Percentiles rank a stretch among this genome's conserved stretches.
These are phyloP conservation scores for Nothophoma quercina DNA, from an alignment of 2,329 filamentous ascomycete species.

Conservation along the genomic window DNA sequence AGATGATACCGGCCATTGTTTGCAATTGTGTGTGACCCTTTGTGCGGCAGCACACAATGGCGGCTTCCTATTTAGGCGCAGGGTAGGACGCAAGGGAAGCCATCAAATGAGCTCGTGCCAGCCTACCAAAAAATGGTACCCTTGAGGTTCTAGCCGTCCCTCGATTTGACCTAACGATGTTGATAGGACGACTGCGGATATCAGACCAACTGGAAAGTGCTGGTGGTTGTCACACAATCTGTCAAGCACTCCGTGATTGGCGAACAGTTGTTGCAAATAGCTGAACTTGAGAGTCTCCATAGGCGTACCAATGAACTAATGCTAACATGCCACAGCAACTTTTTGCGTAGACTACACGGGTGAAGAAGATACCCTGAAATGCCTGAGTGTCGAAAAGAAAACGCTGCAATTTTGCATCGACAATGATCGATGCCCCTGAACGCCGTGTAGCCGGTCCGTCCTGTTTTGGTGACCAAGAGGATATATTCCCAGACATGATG, in stretches of 20 bases:
- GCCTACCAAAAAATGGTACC: neutral
- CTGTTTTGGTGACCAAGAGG: constrained; percentile 43
- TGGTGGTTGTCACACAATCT: neutral
- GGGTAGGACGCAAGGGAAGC: constrained; percentile 10
- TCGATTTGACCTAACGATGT: neutral
- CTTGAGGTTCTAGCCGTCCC: neutral
- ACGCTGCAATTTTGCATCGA: constrained; percentile 41
- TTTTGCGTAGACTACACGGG: constrained; percentile 50
- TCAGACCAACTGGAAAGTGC: neutral
- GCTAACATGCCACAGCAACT: constrained; percentile 29
- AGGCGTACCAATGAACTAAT: constrained; percentile 12
- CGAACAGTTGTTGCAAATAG: constrained; percentile 1
- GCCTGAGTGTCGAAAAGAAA: constrained; percentile 26
- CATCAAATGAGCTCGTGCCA: constrained; percentile 7
- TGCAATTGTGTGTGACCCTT: constrained; percentile 12
- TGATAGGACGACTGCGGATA: neutral
- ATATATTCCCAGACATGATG: constrained; percentile 34
- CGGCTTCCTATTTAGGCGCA: constrained; percentile 8
- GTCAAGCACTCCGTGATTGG: neutral
- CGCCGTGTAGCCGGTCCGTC: constrained; percentile 42
- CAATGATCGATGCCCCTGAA: constrained; percentile 33
- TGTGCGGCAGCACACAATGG: constrained; percentile 5
- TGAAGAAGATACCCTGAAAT: constrained; percentile 25
- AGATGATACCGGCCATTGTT: constrained; percentile 15
- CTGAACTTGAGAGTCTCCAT: constrained; percentile 1